A percentile compares a stretch with the other conserved stretches of the same genome.
Evolutionary conservation across 176 grass and related monocot species (phyloP).

Genomic region (Phoenix roebelenii): DNA sequence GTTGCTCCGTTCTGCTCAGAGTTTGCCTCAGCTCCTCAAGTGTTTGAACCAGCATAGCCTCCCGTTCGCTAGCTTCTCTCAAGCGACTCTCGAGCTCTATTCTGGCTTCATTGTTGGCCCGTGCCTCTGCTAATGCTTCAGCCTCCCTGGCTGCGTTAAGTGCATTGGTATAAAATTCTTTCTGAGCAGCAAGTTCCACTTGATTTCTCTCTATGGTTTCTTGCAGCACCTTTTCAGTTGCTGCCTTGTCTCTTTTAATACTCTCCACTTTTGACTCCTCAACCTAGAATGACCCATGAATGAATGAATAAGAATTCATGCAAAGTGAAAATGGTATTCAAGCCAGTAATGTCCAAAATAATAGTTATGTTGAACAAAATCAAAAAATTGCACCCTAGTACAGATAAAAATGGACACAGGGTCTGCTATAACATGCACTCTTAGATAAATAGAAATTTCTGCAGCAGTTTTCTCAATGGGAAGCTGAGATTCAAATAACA

Average conservation of each 20-base stretch:
- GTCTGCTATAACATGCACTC: too few relatives aligned
- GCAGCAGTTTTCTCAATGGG: too few relatives aligned
- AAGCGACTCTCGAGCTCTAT: constrained; percentile 79
- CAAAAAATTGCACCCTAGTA: too few relatives aligned
- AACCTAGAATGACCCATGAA: constrained; percentile 32
- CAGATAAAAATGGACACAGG: too few relatives aligned
- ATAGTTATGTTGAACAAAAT: too few relatives aligned
- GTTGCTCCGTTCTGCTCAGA: constrained; percentile 93
- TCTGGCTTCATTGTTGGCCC: constrained; percentile 87
- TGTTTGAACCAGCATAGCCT: constrained; percentile 85
- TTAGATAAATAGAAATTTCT: too few relatives aligned
- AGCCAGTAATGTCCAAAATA: too few relatives aligned
- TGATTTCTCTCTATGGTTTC: constrained; percentile 99
- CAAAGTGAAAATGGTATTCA: too few relatives aligned
- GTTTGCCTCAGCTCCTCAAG: constrained; percentile 91
- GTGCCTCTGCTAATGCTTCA: constrained; percentile 83
- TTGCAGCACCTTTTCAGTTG: constrained; percentile 91
- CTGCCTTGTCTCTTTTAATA: constrained; percentile 84
- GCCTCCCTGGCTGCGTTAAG: constrained; percentile 97
- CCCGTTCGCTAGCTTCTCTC: constrained; percentile 81
- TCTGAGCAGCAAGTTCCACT: constrained; percentile 82
- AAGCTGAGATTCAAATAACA: too few relatives aligned
- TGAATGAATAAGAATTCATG: too few relatives aligned
- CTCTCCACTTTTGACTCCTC: constrained; percentile 99
- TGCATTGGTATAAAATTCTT: constrained; percentile 97